These are phyloP conservation scores for Wickerhamiella bombiphila DNA, from an alignment of 805 yeast genomes.

Conservation along the genomic window DNA sequence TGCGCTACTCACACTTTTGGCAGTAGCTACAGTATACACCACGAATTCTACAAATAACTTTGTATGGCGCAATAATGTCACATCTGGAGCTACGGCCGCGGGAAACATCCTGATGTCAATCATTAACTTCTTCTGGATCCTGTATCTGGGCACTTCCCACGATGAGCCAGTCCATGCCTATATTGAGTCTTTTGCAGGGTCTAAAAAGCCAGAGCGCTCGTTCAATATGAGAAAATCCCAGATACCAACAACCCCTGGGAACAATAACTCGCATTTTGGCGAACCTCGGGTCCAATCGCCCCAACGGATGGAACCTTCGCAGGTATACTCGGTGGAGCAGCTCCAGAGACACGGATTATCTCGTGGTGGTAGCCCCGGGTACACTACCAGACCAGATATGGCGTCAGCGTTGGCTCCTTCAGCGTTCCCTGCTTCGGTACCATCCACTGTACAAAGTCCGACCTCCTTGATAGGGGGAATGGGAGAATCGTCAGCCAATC, in stretches of 20 bases:
- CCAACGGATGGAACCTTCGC: not conserved
- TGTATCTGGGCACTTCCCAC: constrained; percentile 82
- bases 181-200: constrained; percentile 64
- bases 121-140: constrained; percentile 69
- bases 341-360: constrained; percentile 11
- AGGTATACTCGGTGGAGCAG: constrained; percentile 12
- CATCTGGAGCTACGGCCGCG: constrained; percentile 77
- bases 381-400: not conserved
- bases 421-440: not conserved
- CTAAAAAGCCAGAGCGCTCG: constrained; percentile 6
- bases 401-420: not conserved
- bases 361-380: constrained; percentile 2
- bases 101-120: constrained; percentile 77
- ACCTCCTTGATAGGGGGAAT: no score
- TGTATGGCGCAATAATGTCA: constrained; percentile 52
- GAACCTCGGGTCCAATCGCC: no score
- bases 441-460: no score
- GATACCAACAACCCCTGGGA: not conserved
- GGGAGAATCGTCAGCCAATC: no score
- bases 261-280: constrained; percentile 1
- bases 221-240: constrained; percentile 1
- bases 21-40: constrained; percentile 69
- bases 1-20: constrained; percentile 37
- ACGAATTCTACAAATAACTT: constrained; percentile 71
- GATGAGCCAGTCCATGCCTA: constrained; percentile 75